Evolutionary conservation across 2,329 filamentous ascomycete genomes (phyloP).

Genomic region (Tolypocladium tropicale): DNA sequence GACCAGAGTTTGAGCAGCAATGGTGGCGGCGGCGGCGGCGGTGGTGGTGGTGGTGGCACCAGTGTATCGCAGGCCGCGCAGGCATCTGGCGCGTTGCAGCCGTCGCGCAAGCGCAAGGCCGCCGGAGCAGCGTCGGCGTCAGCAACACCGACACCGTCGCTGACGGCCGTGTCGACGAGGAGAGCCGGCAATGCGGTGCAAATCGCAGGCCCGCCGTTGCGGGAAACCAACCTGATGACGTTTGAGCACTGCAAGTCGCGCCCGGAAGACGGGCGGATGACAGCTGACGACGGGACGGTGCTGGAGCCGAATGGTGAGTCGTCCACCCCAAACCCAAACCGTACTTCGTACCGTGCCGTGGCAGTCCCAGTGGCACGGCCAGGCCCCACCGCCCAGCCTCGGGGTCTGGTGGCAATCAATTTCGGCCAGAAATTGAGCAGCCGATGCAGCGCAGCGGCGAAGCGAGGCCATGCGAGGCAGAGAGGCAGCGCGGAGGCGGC

Average conservation of each 20-base stretch:
- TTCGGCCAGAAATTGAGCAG: not conserved
- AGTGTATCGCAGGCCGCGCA: constrained; percentile 34
- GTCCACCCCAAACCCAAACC: not conserved
- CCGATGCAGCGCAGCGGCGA: not conserved
- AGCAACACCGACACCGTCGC: constrained; percentile 11
- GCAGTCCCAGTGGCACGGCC: constrained; percentile 3
- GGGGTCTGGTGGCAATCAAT: not conserved
- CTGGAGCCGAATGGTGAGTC: constrained; percentile 75
- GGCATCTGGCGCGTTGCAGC: constrained; percentile 32
- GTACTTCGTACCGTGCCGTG: not conserved
- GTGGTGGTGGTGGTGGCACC: constrained; percentile 8
- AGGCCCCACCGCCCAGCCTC: constrained; percentile 3
- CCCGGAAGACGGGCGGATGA: constrained; percentile 66
- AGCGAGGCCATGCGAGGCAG: too few species aligned
- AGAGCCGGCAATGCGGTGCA: constrained; percentile 20
- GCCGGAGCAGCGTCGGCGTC: constrained; percentile 23
- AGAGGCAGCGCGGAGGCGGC: too few species aligned
- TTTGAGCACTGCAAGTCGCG: constrained; percentile 64
- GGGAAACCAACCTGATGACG: constrained; percentile 78
- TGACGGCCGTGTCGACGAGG: constrained; percentile 8
- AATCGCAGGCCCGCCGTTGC: constrained; percentile 29
- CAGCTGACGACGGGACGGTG: constrained; percentile 83
- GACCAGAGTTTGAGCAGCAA: constrained; percentile 16
- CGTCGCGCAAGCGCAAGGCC: constrained; percentile 80
- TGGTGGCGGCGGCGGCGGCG: not conserved